These are phyloP conservation scores for Pythium phragmiticola DNA, from an alignment of 352 stramenopile species.

Conservation along the genomic window DNA sequence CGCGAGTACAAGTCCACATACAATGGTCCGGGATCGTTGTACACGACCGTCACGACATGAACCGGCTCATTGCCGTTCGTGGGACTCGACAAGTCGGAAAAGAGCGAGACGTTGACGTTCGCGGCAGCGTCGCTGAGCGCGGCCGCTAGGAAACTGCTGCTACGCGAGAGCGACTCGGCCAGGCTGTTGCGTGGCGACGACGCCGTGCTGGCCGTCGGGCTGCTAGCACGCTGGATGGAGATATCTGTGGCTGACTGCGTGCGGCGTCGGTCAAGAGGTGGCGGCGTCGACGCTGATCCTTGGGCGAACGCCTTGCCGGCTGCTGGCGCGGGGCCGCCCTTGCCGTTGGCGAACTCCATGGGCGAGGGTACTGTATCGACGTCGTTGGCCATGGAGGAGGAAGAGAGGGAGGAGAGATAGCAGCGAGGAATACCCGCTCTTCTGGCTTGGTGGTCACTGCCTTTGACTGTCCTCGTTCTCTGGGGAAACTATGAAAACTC, in stretches of 20 bases:
- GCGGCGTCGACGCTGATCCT: neutral
- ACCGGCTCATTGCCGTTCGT: constrained; percentile 25
- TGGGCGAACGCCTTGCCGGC: neutral
- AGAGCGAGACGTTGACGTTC: constrained; percentile 23
- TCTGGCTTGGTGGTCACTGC: no score
- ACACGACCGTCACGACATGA: constrained; percentile 45
- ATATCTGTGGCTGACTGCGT: constrained; percentile 58
- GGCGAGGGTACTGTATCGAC: constrained; percentile 13
- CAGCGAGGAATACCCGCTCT: neutral
- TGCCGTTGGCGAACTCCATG: constrained; percentile 6
- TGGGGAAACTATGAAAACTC: constrained; percentile 7
- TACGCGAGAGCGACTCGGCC: constrained; percentile 39
- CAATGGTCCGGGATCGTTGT: constrained; percentile 45
- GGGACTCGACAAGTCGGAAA: constrained; percentile 27
- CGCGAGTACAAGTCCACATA: constrained; percentile 79
- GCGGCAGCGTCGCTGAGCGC: constrained; percentile 18
- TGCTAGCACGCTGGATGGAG: neutral
- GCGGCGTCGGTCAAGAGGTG: constrained; percentile 34
- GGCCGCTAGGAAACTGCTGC: constrained; percentile 45
- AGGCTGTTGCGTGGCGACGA: constrained; percentile 30
- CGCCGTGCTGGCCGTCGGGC: constrained; percentile 14
- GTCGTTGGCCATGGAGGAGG: constrained; percentile 30
- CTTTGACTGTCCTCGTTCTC: neutral
- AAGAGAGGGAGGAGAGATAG: neutral
- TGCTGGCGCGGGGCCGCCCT: neutral